Evolutionary conservation across 352 stramenopile species (phyloP).

Genomic region (Phytophthora tubulina): DNA sequence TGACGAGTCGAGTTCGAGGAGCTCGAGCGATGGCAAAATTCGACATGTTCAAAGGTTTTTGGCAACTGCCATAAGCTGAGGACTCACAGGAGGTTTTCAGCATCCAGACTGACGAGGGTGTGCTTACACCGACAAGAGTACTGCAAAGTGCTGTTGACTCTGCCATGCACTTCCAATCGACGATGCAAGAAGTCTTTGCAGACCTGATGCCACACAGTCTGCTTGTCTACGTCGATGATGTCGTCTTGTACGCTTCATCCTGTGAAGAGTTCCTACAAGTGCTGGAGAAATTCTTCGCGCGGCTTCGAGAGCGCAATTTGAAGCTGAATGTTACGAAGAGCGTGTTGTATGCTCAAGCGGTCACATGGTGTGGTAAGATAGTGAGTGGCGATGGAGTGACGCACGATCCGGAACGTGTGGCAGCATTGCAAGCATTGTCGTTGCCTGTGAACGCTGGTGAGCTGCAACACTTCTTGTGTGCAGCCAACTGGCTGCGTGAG

Average conservation of each 20-base stretch:
- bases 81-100: conserved; percentile 25
- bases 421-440: not conserved
- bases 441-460: conserved; percentile 13
- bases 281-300: no score
- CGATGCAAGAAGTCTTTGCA: no score
- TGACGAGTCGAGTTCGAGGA: conserved; percentile 9
- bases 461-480: conserved; percentile 25
- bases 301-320: no score
- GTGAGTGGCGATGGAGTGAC: conserved; percentile 22
- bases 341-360: conserved; percentile 19
- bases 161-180: no score
- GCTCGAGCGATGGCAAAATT: conserved; percentile 18
- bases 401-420: conserved; percentile 1
- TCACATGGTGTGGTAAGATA: conserved; percentile 31
- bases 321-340: conserved; percentile 35
- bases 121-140: no score
- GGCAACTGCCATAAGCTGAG: conserved; percentile 27
- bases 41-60: conserved; percentile 41
- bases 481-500: conserved; percentile 11
- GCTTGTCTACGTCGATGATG: no score
- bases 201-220: no score
- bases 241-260: no score
- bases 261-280: no score
- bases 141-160: no score
- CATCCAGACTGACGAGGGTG: conserved; percentile 33